Conservation (phyloP, 768 basidiomycete species). For the Boletus rufocinnamomeus region DNA sequence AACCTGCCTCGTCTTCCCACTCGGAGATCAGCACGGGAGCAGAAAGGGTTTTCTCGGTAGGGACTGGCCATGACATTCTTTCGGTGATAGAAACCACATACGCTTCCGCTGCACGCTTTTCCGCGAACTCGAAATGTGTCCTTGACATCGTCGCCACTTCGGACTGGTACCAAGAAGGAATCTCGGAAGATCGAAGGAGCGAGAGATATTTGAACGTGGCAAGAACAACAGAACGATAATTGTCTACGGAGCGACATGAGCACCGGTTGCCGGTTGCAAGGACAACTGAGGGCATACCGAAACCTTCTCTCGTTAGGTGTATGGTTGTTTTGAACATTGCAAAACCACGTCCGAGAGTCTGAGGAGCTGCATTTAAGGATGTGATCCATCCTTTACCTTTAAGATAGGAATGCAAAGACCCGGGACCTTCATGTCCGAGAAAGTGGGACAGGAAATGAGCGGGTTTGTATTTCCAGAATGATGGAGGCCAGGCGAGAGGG, state of each 20-base stretch:
- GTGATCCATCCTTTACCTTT: constrained; percentile 90
- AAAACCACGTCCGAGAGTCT: constrained; percentile 77
- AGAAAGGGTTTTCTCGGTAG: constrained; percentile 72
- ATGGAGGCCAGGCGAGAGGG: constrained; percentile 71
- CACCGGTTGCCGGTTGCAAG: background rate
- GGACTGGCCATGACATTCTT: constrained; percentile 77
- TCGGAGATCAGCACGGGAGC: constrained; percentile 72
- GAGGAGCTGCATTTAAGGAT: constrained; percentile 66
- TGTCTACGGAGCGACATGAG: constrained; percentile 40
- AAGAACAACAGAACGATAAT: constrained; percentile 71
- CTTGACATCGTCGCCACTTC: constrained; percentile 72
- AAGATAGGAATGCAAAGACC: constrained; percentile 87
- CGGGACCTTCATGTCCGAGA: constrained; percentile 90
- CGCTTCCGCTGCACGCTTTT: constrained; percentile 76
- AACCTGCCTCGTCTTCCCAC: constrained; percentile 59
- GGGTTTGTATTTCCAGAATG: constrained; percentile 78
- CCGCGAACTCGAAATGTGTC: constrained; percentile 83
- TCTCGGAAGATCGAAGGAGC: constrained; percentile 60
- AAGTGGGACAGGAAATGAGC: constrained; percentile 75
- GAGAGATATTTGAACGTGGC: constrained; percentile 79
- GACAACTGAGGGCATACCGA: constrained; percentile 53
- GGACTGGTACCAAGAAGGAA: constrained; percentile 68
- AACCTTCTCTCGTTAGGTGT: constrained; percentile 81
- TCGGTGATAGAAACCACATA: constrained; percentile 80
- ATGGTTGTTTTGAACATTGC: constrained; percentile 86